Base-by-base conservation (phyloP, 805 yeast genomes). In the Cyberlindnera meyerae region DNA sequence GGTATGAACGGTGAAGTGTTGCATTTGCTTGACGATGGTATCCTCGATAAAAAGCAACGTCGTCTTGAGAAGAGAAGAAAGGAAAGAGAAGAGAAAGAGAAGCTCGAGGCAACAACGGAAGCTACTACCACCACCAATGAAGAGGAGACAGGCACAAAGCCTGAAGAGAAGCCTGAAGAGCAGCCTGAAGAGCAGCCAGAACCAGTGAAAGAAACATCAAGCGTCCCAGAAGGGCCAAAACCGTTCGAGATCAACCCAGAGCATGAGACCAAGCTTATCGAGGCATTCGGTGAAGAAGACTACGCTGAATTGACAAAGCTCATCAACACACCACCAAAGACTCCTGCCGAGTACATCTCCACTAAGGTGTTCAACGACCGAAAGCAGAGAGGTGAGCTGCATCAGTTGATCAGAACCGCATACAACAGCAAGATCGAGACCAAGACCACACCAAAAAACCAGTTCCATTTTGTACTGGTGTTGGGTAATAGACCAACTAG, bases 351-450 rank as follows among this genome's bases (percentile, higher is more conserved):
- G 31, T 69, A 79, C 61, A 81, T 74, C 51, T 77, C 93, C 1
- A 60, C 58, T 2, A 66, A 73, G 31, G 49, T 66, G 0, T 79
- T 83, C 45, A 67, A 68, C 15, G 89, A 80, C 39, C 93, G 93
- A 53, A 69, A 71, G 11, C 65, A 60, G n/a, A 75, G 99, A 49
- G 85, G 95, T 0, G 65, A 71, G 43, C 66, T 93, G 36, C 99
- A 93, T 60, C 81, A 79, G 46, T 63, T 87, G 27, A 55, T 89
- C 28, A 71, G 97, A 48, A 73, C 68, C 37, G 82, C 84, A 0
- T 93, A 87, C 58, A 70, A 77, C 31, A 77, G 82, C 18, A 77
- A 72, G 46, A 61, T 93, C 26, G 97, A 93, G 41, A 76, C 96
- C 5, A 70, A 76, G 31, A 93, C 97, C 0, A 74, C 89, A 0